Percentiles rank a stretch among this genome's conserved stretches.
These are phyloP conservation scores for Macrolepiota dolichaula DNA, from an alignment of 768 basidiomycete genomes.

Conservation along the genomic window DNA sequence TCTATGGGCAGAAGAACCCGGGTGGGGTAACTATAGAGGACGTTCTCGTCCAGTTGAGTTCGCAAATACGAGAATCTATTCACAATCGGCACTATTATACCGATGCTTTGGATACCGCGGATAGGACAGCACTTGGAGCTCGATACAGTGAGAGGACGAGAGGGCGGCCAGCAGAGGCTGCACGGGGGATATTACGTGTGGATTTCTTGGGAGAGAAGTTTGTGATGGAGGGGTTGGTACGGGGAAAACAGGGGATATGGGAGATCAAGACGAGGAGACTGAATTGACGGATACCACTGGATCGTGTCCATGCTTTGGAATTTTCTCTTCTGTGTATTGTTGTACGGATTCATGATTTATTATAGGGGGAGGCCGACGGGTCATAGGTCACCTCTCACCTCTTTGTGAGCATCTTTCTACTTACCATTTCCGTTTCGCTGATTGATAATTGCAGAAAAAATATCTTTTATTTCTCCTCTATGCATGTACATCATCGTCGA, in stretches of 20 bases:
- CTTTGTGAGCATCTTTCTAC: too few species aligned
- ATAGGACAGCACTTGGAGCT: constrained; percentile 38
- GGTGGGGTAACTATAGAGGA: constrained; percentile 63
- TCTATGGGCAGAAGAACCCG: too few species aligned
- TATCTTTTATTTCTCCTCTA: too few species aligned
- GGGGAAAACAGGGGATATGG: constrained; percentile 58
- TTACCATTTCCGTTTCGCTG: too few species aligned
- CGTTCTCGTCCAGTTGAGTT: constrained; percentile 44
- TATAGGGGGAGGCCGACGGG: too few species aligned
- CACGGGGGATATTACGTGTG: constrained; percentile 48
- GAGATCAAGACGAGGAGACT: constrained; percentile 50
- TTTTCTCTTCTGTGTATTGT: neutral
- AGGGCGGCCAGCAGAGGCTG: constrained; percentile 26
- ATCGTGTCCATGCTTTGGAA: neutral
- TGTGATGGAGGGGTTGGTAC: constrained; percentile 51
- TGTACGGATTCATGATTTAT: too few species aligned
- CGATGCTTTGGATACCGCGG: constrained; percentile 44
- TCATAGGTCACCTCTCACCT: too few species aligned
- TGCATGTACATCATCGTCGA: too few species aligned
- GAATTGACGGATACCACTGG: neutral
- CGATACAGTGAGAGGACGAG: constrained; percentile 46
- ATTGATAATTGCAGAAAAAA: too few species aligned
- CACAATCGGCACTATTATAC: constrained; percentile 55
- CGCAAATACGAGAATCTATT: constrained; percentile 42
- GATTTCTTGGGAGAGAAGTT: constrained; percentile 57